Percentiles rank a stretch among this genome's conserved stretches.
Conservation (phyloP, 2,329 filamentous ascomycete species). For the Decorospora gaudefroyi region DNA sequence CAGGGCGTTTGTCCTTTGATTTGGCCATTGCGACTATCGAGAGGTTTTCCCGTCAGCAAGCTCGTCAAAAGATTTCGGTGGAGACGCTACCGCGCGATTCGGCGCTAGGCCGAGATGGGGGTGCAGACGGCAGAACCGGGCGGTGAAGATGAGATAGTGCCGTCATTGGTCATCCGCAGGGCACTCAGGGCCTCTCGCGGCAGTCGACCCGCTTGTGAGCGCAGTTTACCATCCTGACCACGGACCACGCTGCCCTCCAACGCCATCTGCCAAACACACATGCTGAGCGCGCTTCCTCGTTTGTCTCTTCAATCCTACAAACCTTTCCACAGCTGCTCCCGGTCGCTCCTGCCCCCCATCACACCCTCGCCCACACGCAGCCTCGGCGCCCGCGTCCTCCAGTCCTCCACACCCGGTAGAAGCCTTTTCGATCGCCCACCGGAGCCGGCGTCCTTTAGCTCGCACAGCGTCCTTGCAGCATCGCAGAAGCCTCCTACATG, state of each 20-base stretch:
- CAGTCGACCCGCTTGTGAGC: constrained; percentile 21
- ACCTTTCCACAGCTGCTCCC: constrained; percentile 8
- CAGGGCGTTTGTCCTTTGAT: constrained; percentile 34
- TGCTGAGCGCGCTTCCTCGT: constrained; percentile 23
- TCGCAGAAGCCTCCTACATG: constrained; percentile 20
- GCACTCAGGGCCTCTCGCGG: constrained; percentile 19
- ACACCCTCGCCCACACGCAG: constrained; percentile 16
- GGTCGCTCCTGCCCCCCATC: constrained; percentile 15
- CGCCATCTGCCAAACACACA: constrained; percentile 12
- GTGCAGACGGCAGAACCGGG: constrained; percentile 18
- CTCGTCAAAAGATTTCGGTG: constrained; percentile 41
- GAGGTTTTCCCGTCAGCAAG: constrained; percentile 15
- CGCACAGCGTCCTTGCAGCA: constrained; percentile 18
- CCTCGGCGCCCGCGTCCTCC: constrained; percentile 32
- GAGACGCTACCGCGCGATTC: constrained; percentile 14
- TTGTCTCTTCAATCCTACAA: constrained; percentile 11
- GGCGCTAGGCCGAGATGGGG: constrained; percentile 12
- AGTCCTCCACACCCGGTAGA: constrained; percentile 23
- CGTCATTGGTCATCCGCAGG: constrained; percentile 31
- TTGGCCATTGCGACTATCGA: constrained; percentile 40
- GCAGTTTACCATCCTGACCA: constrained; percentile 20
- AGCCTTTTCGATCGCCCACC: constrained; percentile 38
- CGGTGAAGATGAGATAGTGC: constrained; percentile 13
- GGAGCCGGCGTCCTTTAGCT: constrained; percentile 23
- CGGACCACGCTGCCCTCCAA: constrained; percentile 14